Base-by-base conservation (phyloP, 495 filamentous ascomycete species). In the Eremomyces bilateralis region DNA sequence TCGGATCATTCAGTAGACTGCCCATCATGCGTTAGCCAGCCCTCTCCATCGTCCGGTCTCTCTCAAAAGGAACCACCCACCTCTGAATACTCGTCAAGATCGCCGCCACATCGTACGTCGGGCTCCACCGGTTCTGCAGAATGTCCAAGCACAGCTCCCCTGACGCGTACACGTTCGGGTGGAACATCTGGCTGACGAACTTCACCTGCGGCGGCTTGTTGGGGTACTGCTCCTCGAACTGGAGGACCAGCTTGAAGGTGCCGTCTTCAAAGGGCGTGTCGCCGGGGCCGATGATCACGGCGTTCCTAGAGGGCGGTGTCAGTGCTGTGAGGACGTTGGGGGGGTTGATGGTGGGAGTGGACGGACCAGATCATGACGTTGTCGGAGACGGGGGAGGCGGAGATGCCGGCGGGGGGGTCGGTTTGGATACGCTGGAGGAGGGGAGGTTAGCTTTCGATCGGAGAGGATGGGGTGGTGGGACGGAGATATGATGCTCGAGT, bases 251-350 rank as follows among this genome's bases (percentile, higher is more conserved):
- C 30, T 84, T 67, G 54, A 97, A 97, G 5, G 90, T 97, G 32
- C 88, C 88, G 59, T 97, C 88, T 58, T 97, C 88, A 52, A 97
- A 97, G 6, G 90, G 85, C 0, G 88, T 97, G 44, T 97, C 88
- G 27, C 83, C 83, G 29, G 88, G 88, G 16, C 88, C 88, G 42
- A 97, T 95, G 41, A 97, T 97, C 37, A 97, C 88, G 38, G 88
- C 88, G 53, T 97, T 97, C 88, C 88, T 97, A 45, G 24, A 13
- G 24, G 13, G 13, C 6, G 6, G 24, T 27, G 12, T 22, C 20
- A 16, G 15, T 35, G 10, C 6, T 27, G 8, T 11, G 8, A 5
- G 5, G 17, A 8, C 20, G 16, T 25, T 22, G 37, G 31, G 30
- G 35, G 24, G 15, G 39, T 13, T 27, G 10, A 21, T 34, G 20